phyloP scores from a whole-genome alignment of 495 filamentous ascomycete species.

The Lepraria neglecta region DNA sequence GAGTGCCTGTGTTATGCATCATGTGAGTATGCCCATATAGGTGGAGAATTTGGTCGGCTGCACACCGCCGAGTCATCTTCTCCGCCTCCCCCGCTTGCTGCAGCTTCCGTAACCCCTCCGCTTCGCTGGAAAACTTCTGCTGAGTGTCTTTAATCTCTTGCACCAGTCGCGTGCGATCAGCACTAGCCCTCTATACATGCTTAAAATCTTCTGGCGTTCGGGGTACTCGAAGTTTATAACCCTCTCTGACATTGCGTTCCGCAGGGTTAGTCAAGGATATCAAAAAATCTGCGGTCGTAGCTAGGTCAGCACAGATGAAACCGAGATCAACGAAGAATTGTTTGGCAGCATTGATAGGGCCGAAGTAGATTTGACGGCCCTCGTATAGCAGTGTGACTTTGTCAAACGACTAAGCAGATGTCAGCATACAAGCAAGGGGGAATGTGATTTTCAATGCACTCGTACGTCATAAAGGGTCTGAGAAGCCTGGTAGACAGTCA shows the following conservation, averaged over 20 bases:
- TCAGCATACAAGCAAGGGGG: too few species aligned
- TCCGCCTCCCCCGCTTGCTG: conserved; percentile 56
- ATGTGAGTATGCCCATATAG: too few species aligned
- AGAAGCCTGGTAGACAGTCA: conserved; percentile 79
- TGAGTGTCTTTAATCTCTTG: conserved; percentile 68
- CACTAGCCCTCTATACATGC: conserved; percentile 63
- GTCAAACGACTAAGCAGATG: too few species aligned
- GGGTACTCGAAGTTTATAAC: conserved; percentile 59
- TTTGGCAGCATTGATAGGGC: conserved; percentile 53
- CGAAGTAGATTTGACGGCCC: conserved; percentile 79
- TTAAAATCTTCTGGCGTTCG: conserved; percentile 75
- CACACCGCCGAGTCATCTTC: conserved; percentile 58
- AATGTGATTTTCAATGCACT: too few species aligned
- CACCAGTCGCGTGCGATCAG: conserved; percentile 56
- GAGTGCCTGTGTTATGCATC: too few species aligned
- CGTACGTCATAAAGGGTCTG: conserved; percentile 66
- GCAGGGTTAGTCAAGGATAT: conserved; percentile 69
- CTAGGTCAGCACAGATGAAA: conserved; percentile 63
- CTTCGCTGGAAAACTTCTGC: conserved; percentile 52
- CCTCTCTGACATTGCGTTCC: conserved; percentile 57
- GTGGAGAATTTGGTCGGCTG: conserved; percentile 55
- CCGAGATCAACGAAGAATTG: conserved; percentile 68
- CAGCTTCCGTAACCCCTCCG: conserved; percentile 58
- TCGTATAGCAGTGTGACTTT: conserved; percentile 75
- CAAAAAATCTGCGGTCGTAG: conserved; percentile 73